A percentile compares a stretch with the other conserved stretches of the same genome.
phyloP scores from a whole-genome alignment of 495 filamentous ascomycete genomes.

The Neurospora africana region DNA sequence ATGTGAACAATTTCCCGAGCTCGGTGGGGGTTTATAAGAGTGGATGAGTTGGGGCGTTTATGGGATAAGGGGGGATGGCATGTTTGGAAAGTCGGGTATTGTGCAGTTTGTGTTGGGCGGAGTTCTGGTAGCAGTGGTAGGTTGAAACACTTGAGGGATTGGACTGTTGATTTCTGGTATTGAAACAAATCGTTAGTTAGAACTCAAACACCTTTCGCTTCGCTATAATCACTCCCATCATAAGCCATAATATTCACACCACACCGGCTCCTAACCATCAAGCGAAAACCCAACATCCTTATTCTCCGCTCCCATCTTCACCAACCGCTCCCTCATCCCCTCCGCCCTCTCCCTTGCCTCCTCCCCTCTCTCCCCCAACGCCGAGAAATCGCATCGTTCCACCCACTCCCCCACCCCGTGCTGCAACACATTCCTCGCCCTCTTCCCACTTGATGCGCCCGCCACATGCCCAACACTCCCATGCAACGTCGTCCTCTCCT shows the following conservation, averaged over 20 bases:
- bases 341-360: slow-evolving; percentile 43
- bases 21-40: slow-evolving; percentile 34
- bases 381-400: slow-evolving; percentile 41
- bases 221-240: not conserved
- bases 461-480: slow-evolving; percentile 60
- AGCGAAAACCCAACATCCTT: slow-evolving; percentile 48
- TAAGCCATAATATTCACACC: slow-evolving; percentile 11
- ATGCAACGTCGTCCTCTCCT: slow-evolving; percentile 66
- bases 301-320: slow-evolving; percentile 48
- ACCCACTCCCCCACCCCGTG: slow-evolving; percentile 76
- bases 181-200: not conserved
- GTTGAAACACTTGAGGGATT: not conserved
- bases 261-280: slow-evolving; percentile 8
- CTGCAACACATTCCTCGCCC: slow-evolving; percentile 75
- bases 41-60: slow-evolving; percentile 8
- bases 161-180: not conserved
- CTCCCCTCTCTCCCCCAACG: slow-evolving; percentile 28
- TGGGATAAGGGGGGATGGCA: not conserved
- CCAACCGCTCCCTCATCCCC: slow-evolving; percentile 42
- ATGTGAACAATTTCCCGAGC: slow-evolving; percentile 35
- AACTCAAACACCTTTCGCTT: not conserved
- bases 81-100: not conserved
- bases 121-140: not conserved
- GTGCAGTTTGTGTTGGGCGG: not conserved
- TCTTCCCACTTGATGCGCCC: slow-evolving; percentile 28